phyloP scores from a whole-genome alignment of 495 filamentous ascomycete species.

The Penicillium manginii region DNA sequence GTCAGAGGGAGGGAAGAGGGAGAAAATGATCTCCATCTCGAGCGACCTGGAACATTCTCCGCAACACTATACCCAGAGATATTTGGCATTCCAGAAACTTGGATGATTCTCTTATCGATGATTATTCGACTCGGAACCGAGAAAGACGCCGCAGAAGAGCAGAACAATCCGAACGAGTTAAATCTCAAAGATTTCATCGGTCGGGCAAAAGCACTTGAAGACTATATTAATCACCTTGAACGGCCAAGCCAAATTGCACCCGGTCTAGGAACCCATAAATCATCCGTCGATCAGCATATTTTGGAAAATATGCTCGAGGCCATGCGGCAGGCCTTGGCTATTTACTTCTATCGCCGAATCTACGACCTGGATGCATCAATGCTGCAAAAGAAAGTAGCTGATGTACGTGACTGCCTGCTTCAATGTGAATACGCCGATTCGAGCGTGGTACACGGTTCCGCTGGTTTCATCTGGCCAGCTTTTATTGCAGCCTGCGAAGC shows the following conservation, averaged over 20 bases:
- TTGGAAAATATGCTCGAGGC: slow-evolving; percentile 24
- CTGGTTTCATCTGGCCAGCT: slow-evolving; percentile 32
- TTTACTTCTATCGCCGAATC: slow-evolving; percentile 37
- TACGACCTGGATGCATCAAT: slow-evolving; percentile 30
- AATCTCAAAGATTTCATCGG: slow-evolving; percentile 25
- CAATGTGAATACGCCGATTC: slow-evolving; percentile 24
- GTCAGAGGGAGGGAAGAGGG: slow-evolving; percentile 26
- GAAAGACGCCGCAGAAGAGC: slow-evolving; percentile 24
- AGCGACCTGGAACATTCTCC: slow-evolving; percentile 30
- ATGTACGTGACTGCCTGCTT: slow-evolving; percentile 25
- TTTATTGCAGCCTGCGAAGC: slow-evolving; percentile 38
- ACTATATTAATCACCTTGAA: slow-evolving; percentile 24
- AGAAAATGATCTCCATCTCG: slow-evolving; percentile 33
- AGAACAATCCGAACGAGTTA: slow-evolving; percentile 6
- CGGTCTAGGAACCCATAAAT: slow-evolving; percentile 13
- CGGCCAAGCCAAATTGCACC: slow-evolving; percentile 11
- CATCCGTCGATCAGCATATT: slow-evolving; percentile 17
- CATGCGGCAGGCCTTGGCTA: slow-evolving; percentile 29
- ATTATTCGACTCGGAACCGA: slow-evolving; percentile 33
- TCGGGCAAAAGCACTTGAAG: slow-evolving; percentile 27
- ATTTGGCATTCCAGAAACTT: slow-evolving; percentile 33
- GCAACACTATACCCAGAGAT: slow-evolving; percentile 32
- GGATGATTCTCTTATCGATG: slow-evolving; percentile 27
- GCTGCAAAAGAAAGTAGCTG: slow-evolving; percentile 25
- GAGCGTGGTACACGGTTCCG: slow-evolving; percentile 23